Evolutionary conservation across 805 yeast genomes (phyloP).

Genomic region (Ogataea nonfermentans): DNA sequence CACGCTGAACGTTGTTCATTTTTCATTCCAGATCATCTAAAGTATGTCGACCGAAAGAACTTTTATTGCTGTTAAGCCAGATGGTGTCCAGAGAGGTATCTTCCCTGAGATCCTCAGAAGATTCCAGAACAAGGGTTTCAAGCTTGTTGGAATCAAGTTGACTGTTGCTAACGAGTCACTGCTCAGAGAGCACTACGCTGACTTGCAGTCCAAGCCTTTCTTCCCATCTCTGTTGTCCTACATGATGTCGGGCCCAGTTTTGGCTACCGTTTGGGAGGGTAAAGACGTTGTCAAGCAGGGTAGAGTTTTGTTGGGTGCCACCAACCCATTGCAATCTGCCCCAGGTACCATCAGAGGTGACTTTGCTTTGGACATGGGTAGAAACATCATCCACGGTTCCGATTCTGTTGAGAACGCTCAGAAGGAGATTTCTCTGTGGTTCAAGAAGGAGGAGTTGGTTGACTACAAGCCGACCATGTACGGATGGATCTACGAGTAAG

Average conservation of each 20-base stretch:
- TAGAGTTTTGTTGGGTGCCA: slow-evolving; percentile 96
- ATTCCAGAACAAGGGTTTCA: slow-evolving; percentile 97
- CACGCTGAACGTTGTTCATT: slow-evolving; percentile 5
- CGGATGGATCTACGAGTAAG: slow-evolving; percentile 93
- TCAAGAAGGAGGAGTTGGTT: slow-evolving; percentile 94
- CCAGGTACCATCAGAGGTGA: slow-evolving; percentile 99
- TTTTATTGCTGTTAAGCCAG: slow-evolving; percentile 94
- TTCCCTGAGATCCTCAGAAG: slow-evolving; percentile 85
- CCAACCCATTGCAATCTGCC: slow-evolving; percentile 95
- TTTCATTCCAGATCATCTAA: slow-evolving; percentile 7
- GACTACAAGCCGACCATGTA: slow-evolving; percentile 83
- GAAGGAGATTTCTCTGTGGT: slow-evolving; percentile 96
- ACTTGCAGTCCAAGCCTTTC: slow-evolving; percentile 93
- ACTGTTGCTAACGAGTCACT: slow-evolving; percentile 81
- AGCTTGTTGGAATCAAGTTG: slow-evolving; percentile 93
- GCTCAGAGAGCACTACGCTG: slow-evolving; percentile 92
- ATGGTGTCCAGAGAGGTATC: slow-evolving; percentile 99
- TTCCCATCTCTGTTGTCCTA: slow-evolving; percentile 94
- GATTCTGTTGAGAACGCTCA: slow-evolving; percentile 98
- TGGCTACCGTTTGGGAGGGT: slow-evolving; percentile 99
- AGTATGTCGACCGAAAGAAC: slow-evolving; percentile 76
- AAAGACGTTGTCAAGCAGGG: slow-evolving; percentile 99
- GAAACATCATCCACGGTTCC: slow-evolving; percentile 99
- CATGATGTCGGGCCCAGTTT: slow-evolving; percentile 98
- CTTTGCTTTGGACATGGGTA: slow-evolving; percentile 97